Base-by-base conservation (phyloP, 2,329 filamentous ascomycete genomes). In the Cladophialophora chaetospira region DNA sequence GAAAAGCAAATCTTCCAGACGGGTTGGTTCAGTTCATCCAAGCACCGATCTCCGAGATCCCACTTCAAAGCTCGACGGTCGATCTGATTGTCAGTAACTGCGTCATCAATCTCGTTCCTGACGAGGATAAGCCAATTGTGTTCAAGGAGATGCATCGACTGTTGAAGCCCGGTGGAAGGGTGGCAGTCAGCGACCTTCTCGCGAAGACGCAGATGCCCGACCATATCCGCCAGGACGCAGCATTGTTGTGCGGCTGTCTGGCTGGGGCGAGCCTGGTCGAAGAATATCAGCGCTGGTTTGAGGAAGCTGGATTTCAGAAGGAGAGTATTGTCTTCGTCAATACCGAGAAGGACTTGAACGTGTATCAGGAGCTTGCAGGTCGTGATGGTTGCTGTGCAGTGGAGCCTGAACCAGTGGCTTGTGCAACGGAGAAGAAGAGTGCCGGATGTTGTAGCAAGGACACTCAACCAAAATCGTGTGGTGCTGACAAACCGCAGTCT, bases 1-100 rank as follows among this genome's bases (percentile, higher is more conserved):
- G 9, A 2, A 25, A 44, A 11, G 29, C 50, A 3, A 38, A 45
- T 31, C 6, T 59, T 4, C 47, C 52, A 10, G 40, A 44, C 2
- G 35, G 51, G 5, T 25, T 58, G 1, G 73, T 79, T 2, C 65
- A 71, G 10, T 85, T 86, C 55, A 62, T 84, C 55, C 69, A 82
- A 57, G 71, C 75, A 2, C 66, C 65, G 15, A 85, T 87, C 64
- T 83, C 79, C 0, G 63, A 70, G 3, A 77, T 84, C 17, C 29
- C 47, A 9, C 69, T 85, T 0, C 66, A 71, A 1, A 62, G 69
- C 8, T 64, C 58, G 6, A 77, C 66, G 13, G 79, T 76, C 15
- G 76, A 85, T 68, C 80, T 79, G 63, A 77, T 87, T 55, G 84
- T 86, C 61, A 82, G 78, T 60, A 88, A 87, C 69, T 88, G 84